Percentiles rank a stretch among this genome's conserved stretches.
phyloP scores from a whole-genome alignment of 164 flowering plant genomes.

The Berberis vulgaris region DNA sequence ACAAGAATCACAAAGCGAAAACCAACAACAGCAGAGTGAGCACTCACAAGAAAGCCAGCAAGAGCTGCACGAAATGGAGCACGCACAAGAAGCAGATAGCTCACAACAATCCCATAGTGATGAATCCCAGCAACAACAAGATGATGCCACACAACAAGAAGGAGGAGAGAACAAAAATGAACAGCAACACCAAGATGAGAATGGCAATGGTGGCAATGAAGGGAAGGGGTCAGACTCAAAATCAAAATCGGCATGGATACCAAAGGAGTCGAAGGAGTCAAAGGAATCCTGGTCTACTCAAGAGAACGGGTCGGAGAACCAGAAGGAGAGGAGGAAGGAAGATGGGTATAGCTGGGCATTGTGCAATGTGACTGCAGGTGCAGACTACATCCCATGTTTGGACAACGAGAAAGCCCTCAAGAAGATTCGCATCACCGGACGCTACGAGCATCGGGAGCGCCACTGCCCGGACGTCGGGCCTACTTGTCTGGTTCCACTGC shows the following conservation, averaged over 20 bases:
- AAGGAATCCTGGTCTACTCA: slow-evolving; percentile 69
- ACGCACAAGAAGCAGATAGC: too few species aligned
- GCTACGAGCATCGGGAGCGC: slow-evolving; percentile 82
- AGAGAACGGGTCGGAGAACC: slow-evolving; percentile 54
- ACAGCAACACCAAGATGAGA: not conserved
- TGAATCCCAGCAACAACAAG: not conserved
- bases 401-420: slow-evolving; percentile 67
- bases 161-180: slow-evolving; percentile 2
- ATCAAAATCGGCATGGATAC: slow-evolving; percentile 25
- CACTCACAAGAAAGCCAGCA: not conserved
- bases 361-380: slow-evolving; percentile 66
- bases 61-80: not conserved
- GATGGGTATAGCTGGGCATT: slow-evolving; percentile 54
- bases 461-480: slow-evolving; percentile 85
- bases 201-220: not conserved
- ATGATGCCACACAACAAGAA: not conserved
- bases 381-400: slow-evolving; percentile 90
- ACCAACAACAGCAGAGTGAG: too few species aligned
- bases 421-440: slow-evolving; percentile 34
- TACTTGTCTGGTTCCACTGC: slow-evolving; percentile 65
- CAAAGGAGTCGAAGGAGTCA: slow-evolving; percentile 56
- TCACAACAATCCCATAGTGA: too few species aligned
- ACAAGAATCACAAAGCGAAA: slow-evolving; percentile 4
- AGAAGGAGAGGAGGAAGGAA: slow-evolving; percentile 56
- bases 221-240: slow-evolving; percentile 6